Evolutionary conservation across 225 moss, liverwort and hornwort species (phyloP).

Genomic region (Bryoerythrophyllum caledonicum): DNA sequence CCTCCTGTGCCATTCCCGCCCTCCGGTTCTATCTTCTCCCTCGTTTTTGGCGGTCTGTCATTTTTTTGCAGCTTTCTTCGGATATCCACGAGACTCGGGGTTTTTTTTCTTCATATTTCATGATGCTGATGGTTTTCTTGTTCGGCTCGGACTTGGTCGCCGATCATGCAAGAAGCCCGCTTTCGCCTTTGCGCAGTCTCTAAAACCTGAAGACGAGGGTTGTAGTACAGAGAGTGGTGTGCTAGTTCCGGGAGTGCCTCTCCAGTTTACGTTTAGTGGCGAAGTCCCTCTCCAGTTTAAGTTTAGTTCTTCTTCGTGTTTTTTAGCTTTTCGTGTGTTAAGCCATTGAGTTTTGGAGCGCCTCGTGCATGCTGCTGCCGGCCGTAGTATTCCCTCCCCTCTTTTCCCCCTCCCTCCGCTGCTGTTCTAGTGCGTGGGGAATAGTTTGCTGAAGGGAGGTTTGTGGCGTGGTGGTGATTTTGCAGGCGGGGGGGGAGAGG

Average conservation of each 20-base stretch:
- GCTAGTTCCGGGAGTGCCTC: constrained; percentile 10
- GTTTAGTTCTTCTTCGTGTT: background rate
- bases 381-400: background rate
- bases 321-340: background rate
- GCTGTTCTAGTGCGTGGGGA: background rate
- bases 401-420: background rate
- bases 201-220: constrained; percentile 13
- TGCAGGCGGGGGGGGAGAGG: constrained; percentile 21
- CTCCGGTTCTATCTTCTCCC: constrained; percentile 3
- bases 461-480: background rate
- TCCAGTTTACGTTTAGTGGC: constrained; percentile 14
- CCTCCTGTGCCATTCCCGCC: constrained; percentile 12
- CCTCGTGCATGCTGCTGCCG: constrained; percentile 30
- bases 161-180: constrained; percentile 16
- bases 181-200: background rate
- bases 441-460: constrained; percentile 6
- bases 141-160: constrained; percentile 14
- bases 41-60: constrained; percentile 18
- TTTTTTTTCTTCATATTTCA: no score
- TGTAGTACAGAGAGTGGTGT: background rate
- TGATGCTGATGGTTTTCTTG: constrained; percentile 1
- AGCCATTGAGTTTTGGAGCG: background rate
- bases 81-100: background rate
- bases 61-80: background rate
- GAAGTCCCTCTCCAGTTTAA: constrained; percentile 16